Conservation (phyloP, 2,329 filamentous ascomycete species). For the Ophiostoma sp. region DNA sequence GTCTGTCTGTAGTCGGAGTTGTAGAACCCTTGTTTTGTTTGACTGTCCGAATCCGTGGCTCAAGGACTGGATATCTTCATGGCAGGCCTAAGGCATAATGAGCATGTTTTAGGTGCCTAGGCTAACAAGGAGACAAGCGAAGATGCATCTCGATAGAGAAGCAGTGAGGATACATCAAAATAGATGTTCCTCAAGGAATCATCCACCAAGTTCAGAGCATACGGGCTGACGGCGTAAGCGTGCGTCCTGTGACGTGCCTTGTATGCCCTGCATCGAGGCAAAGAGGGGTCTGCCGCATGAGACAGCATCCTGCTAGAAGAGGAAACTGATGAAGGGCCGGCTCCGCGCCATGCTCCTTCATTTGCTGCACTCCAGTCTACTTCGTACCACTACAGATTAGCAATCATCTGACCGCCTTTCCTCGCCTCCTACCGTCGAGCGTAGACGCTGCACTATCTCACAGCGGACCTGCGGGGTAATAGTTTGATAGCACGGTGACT, state of each 20-base stretch:
- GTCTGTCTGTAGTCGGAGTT: not conserved
- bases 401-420: not conserved
- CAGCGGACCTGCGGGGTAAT: not conserved
- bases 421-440: not conserved
- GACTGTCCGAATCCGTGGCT: too few relatives aligned
- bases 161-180: not conserved
- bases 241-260: not conserved
- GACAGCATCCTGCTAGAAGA: not conserved
- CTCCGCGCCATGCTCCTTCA: not conserved
- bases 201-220: not conserved
- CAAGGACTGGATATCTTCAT: too few relatives aligned
- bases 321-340: not conserved
- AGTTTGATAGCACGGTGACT: not conserved
- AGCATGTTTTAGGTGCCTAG: constrained; percentile 10
- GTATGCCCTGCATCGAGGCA: not conserved
- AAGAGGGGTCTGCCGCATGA: not conserved
- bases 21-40: not conserved
- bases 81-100: not conserved
- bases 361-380: not conserved
- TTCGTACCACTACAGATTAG: not conserved
- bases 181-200: too few relatives aligned
- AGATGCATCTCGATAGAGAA: not conserved
- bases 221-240: not conserved
- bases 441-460: not conserved
- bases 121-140: not conserved